These are phyloP conservation scores for Pestalotiopsis sp. DNA, from an alignment of 2,329 filamentous ascomycete species.

Conservation along the genomic window DNA sequence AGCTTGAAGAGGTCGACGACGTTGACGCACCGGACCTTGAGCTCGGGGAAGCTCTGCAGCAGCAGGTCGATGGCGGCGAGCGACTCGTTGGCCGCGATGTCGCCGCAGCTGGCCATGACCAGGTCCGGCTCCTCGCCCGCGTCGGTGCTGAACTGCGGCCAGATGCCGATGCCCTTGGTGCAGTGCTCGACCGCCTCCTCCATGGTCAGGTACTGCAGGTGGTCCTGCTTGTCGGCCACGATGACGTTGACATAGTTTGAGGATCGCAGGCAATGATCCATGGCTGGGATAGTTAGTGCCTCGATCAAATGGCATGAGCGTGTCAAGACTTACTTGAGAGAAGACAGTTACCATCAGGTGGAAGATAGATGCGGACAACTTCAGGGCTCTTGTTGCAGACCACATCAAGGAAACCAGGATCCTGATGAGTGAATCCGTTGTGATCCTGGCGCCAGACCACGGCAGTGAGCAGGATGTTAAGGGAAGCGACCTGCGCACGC, in stretches of 20 bases:
- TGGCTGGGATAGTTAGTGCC: conserved; percentile 42
- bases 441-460: conserved; percentile 84
- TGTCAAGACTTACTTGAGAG: conserved; percentile 48
- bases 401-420: conserved; percentile 79
- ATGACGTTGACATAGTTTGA: conserved; percentile 82
- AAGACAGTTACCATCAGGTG: conserved; percentile 78
- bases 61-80: conserved; percentile 76
- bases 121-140: conserved; percentile 69
- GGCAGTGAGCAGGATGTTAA: conserved; percentile 79
- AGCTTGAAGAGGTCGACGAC: conserved; percentile 82
- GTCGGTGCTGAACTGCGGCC: conserved; percentile 77
- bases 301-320: no score
- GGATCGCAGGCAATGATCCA: conserved; percentile 75
- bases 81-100: conserved; percentile 74
- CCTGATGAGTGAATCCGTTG: conserved; percentile 83
- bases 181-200: conserved; percentile 75
- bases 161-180: conserved; percentile 78
- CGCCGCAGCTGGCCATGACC: conserved; percentile 76
- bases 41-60: conserved; percentile 68
- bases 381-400: conserved; percentile 80
- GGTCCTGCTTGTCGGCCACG: conserved; percentile 79
- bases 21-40: conserved; percentile 81
- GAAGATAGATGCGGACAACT: conserved; percentile 79
- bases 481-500: conserved; percentile 72
- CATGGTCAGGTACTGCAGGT: conserved; percentile 76